Base-by-base conservation (phyloP, 1,284 basidiomycete species). In the Cryptococcus deneoformans region DNA sequence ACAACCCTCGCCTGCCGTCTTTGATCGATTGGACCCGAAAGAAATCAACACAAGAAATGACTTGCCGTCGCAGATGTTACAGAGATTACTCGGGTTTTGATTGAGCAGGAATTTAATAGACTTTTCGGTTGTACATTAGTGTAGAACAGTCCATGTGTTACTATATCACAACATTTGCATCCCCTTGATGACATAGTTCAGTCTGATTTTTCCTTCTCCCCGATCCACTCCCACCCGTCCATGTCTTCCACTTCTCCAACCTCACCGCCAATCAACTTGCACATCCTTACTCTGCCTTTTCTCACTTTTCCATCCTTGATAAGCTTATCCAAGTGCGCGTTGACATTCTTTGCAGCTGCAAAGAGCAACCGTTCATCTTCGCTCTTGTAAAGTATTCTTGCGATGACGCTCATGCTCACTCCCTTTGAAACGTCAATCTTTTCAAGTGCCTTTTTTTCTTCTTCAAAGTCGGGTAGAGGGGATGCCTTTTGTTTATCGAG, bases 281-380 rank as follows among this genome's bases (percentile, higher is more conserved):
- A 65, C 61, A 71, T 46, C 29, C 45, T 55, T 3, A 63, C 66
- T n/a, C 36, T 59, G 4, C 54, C 48, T 43, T 56, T 61, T n/a
- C 50, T 59, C 1, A 89, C 87, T 38, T 80, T 77, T 1, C 84
- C 84, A 51, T 95, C 91, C 1, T 70, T 73, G 66, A 85, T 82
- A 34, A 77, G 62, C 53, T 77, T 74, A 47, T 56, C 60, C 29
- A 77, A 52, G 51, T 75, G 71, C 0, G 68, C 65, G 6, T 45
- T 45, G 34, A 67, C 57, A 3, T 63, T 61, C 46, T 63, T 64
- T 10, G 60, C 53, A 11, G 71, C 71, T 1, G 74, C 71, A 38
- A 58, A 49, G 50, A 73, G 62, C 37, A 73, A 48, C 14, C 57
- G 62, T 52, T 72, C 69, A 47, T 71, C 65, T 43, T 65, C 64